Evolutionary conservation across 1,284 basidiomycete species (phyloP), one percentile per base, ranked within the genome.

Genomic region (Ganoderma leucocontextum): DNA sequence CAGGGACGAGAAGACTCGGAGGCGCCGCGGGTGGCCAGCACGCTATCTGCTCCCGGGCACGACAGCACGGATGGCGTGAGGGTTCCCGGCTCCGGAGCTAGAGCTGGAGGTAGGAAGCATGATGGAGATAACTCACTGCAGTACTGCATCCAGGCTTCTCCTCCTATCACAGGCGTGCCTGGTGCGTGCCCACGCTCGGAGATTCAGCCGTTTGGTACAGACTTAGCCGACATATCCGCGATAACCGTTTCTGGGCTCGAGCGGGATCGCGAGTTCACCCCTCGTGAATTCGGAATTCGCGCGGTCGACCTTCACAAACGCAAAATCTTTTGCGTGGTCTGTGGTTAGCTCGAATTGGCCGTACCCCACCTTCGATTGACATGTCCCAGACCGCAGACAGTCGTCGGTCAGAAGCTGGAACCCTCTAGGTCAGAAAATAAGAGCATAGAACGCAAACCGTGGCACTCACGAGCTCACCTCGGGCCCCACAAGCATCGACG

Each of bases 341-440:
- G 52, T 35, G 25, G 42, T 42, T 9, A 60, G 57, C 12, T 65
- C 49, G 33, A 55, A 69, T 25, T 36, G 47, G 19, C 22, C 47
- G 10, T 10, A 25, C 47, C 55, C 49, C 38, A 22, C 42, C 39
- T 29, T 47, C 19, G 52, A 42, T 60, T 15, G 57, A 63, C 38
- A 69, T 10, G 47, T 22, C 41, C 67, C 61, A 9, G 55, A 22
- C 55, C 35, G n/a, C 17, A 57, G 55, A 17, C 19, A 36, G 33
- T 9, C 17, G 19, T 12, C 55, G 55, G 35, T 19, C 36, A 38
- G 55, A 58, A 38, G 55, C 55, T 58, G 55, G 55, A 58, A 38
- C 53, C n/a, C 17, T 38, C 55, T n/a, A 36, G 33, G 35, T 58
- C 35, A 58, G 5, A 53, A 9, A n/a, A 38, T 22, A 58, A n/a